Conservation (phyloP, 768 basidiomycete species). For the Russula earlei region DNA sequence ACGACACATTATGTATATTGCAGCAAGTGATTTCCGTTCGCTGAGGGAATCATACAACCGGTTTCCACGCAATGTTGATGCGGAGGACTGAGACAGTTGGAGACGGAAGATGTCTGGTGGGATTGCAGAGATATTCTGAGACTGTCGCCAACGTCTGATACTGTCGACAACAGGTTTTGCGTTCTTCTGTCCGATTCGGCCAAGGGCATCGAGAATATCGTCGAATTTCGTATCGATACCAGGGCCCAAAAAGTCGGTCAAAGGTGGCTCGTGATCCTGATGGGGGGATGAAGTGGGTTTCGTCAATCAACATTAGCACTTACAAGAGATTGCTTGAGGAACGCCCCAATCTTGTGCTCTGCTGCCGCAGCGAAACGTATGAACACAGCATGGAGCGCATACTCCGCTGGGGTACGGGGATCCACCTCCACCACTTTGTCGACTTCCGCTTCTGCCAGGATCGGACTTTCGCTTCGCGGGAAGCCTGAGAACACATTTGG, state of each 20-base stretch:
- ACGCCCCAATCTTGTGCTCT: conserved; percentile 69
- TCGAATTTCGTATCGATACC: conserved; percentile 75
- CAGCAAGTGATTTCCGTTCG: conserved; percentile 72
- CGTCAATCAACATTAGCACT: conserved; percentile 23
- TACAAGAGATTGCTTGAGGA: conserved; percentile 61
- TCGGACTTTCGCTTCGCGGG: conserved; percentile 40
- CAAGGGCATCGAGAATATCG: conserved; percentile 73
- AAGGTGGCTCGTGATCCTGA: conserved; percentile 61
- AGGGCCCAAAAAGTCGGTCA: conserved; percentile 60
- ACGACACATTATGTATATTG: conserved; percentile 86
- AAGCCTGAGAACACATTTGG: conserved; percentile 44
- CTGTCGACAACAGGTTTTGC: conserved; percentile 79
- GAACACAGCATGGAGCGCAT: conserved; percentile 81
- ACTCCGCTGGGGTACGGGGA: conserved; percentile 79
- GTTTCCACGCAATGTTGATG: conserved; percentile 23
- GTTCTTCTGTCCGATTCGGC: conserved; percentile 76
- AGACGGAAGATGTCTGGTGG: conserved; percentile 39
- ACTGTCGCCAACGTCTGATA: conserved; percentile 78
- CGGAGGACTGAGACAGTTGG: conserved; percentile 36
- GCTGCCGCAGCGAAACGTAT: conserved; percentile 75
- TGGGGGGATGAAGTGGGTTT: not conserved
- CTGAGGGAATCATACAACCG: conserved; percentile 44
- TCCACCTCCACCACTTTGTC: conserved; percentile 59
- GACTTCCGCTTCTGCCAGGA: conserved; percentile 36
- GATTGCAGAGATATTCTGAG: conserved; percentile 52